Evolutionary conservation across 2,329 filamentous ascomycete genomes (phyloP), one percentile per base, ranked within the genome.

Genomic region (Neonectria punicea): DNA sequence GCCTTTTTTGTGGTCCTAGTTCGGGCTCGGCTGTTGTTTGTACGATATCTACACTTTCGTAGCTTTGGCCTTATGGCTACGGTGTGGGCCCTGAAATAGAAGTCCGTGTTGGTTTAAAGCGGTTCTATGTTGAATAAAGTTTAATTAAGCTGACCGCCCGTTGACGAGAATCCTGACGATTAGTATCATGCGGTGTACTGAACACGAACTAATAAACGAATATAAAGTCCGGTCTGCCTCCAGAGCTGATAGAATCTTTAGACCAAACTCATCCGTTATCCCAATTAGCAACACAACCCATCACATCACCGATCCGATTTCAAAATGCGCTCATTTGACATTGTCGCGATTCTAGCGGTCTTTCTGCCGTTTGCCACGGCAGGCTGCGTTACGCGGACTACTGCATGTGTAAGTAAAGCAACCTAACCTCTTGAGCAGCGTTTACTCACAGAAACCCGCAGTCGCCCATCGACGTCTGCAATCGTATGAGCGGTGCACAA

Each of bases 401-500:
- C 9, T 28, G 11, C 2, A 39, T 53, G 51, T 39, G 51, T 53
- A 53, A 53, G 51, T 53, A 53, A 53, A 39, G 25, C n/a, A 9
- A n/a, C n/a, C n/a, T n/a, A 39, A 39, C 51, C 30, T 22, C 32
- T 39, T 53, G 11, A 53, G n/a, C 10, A 32, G 11, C 70, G 14
- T 22, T 46, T 46, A 46, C 43, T 46, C 18, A 46, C 18, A 46
- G 43, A 46, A 46, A 46, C 43, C 43, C 76, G 46, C 76, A 80
- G 34, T 81, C 80, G 2, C 86, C 87, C 1, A 83, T 89, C 9
- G 86, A 90, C n/a, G 80, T 92, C 58, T 97, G 97, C 86, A 97
- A 97, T 79, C n/a, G 30, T 7, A 96, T 95, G 79, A 89, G 93
- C 76, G 86, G 88, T 68, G 86, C 86, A 73, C 95, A 94, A 77